Evolutionary conservation across 2,329 filamentous ascomycete species (phyloP).

Genomic region (Verticillium longisporum): DNA sequence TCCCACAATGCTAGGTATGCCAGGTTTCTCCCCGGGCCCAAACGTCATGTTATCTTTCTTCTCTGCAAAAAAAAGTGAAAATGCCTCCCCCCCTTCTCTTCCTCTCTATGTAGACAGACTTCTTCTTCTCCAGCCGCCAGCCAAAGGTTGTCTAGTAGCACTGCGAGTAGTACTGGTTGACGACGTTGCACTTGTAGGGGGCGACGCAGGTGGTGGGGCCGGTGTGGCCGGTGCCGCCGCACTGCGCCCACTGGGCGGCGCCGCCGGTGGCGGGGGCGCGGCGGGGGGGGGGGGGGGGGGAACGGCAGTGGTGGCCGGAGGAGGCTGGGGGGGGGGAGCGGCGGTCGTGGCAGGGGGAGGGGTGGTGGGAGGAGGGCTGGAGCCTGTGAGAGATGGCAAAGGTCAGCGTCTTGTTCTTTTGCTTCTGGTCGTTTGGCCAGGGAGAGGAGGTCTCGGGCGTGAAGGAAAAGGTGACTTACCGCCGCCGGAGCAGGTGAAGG

Average conservation of each 20-base stretch:
- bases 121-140: not conserved
- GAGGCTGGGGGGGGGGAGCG: constrained; percentile 1
- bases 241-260: constrained; percentile 26
- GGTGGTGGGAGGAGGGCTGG: not conserved
- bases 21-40: too few relatives aligned
- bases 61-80: too few relatives aligned
- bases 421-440: not conserved
- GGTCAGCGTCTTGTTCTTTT: not conserved
- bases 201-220: constrained; percentile 27
- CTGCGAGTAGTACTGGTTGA: constrained; percentile 34
- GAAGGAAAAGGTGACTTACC: not conserved
- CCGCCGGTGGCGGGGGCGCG: constrained; percentile 9
- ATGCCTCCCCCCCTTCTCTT: too few relatives aligned
- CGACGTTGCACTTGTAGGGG: constrained; percentile 25
- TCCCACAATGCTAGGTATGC: too few relatives aligned
- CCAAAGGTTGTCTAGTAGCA: constrained; percentile 24
- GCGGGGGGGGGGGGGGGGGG: constrained; percentile 1
- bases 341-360: not conserved
- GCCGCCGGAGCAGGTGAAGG: constrained; percentile 14
- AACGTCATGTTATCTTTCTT: too few relatives aligned
- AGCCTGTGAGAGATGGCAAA: not conserved
- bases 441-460: too few relatives aligned
- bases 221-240: constrained; percentile 26
- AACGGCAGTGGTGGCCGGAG: not conserved
- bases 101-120: not conserved